Conservation (phyloP, 2,329 filamentous ascomycete species). For the Hypoxylon sp. region DNA sequence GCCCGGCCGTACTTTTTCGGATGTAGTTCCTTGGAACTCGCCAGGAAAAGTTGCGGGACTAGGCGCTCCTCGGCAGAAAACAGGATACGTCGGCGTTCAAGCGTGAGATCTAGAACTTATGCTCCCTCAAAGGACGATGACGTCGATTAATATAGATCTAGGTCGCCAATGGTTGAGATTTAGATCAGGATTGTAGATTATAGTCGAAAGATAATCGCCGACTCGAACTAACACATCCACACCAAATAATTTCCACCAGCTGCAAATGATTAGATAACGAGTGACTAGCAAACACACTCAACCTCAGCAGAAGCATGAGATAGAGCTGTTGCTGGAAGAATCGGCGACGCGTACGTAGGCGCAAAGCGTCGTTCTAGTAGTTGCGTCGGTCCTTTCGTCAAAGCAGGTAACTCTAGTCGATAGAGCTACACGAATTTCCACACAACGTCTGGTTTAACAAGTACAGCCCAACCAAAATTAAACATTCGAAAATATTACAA, state of each 20-base stretch:
- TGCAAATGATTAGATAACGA: slow-evolving; percentile 41
- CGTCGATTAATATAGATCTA: slow-evolving; percentile 8
- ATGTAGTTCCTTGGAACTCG: neutral
- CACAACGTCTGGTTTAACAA: slow-evolving; percentile 36
- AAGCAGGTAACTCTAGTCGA: slow-evolving; percentile 42
- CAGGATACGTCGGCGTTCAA: neutral
- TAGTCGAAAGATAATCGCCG: slow-evolving; percentile 18
- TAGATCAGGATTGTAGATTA: slow-evolving; percentile 2
- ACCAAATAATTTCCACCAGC: slow-evolving; percentile 26
- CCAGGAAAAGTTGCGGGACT: neutral
- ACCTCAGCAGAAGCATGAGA: slow-evolving; percentile 43
- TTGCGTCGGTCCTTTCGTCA: slow-evolving; percentile 22
- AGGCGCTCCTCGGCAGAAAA: slow-evolving; percentile 2
- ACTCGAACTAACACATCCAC: slow-evolving; percentile 7
- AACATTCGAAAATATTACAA: slow-evolving; percentile 54
- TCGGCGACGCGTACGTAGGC: slow-evolving; percentile 26
- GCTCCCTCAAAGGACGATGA: neutral
- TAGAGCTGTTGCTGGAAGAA: slow-evolving; percentile 34
- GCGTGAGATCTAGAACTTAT: slow-evolving; percentile 2
- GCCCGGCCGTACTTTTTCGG: neutral
- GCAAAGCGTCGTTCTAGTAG: slow-evolving; percentile 27
- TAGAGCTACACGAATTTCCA: slow-evolving; percentile 34
- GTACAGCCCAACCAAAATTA: slow-evolving; percentile 50
- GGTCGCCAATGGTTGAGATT: slow-evolving; percentile 12
- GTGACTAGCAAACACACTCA: slow-evolving; percentile 40